phyloP scores from a whole-genome alignment of 2,329 filamentous ascomycete genomes.

The Alternaria rosae region DNA sequence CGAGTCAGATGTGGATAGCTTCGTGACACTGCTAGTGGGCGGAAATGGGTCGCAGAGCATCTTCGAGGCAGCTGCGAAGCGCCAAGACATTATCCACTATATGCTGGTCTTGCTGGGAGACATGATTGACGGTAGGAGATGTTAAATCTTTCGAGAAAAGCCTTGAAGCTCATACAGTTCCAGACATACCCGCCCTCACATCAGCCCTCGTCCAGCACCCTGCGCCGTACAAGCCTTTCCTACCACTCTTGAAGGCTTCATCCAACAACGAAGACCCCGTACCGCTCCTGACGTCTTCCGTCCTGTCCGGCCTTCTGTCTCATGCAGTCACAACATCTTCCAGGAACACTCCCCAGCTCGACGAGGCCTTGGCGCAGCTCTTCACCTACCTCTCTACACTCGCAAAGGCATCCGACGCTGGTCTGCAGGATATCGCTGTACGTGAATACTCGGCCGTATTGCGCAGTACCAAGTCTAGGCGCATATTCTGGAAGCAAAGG shows the following conservation, averaged over 20 bases:
- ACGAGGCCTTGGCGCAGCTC: slow-evolving; percentile 79
- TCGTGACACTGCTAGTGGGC: slow-evolving; percentile 81
- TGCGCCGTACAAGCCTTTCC: slow-evolving; percentile 77
- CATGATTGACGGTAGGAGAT: slow-evolving; percentile 75
- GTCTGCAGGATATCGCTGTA: slow-evolving; percentile 93
- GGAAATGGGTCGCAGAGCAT: slow-evolving; percentile 71
- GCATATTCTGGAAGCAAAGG: slow-evolving; percentile 90
- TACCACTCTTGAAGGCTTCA: slow-evolving; percentile 83
- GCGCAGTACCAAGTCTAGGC: slow-evolving; percentile 74
- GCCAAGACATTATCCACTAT: slow-evolving; percentile 92
- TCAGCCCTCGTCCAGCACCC: slow-evolving; percentile 77
- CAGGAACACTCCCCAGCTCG: slow-evolving; percentile 67
- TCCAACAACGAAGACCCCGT: slow-evolving; percentile 85
- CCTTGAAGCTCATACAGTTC: slow-evolving; percentile 24
- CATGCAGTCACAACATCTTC: slow-evolving; percentile 67
- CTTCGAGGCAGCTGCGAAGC: slow-evolving; percentile 80
- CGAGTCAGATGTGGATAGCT: slow-evolving; percentile 79
- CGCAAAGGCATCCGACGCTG: slow-evolving; percentile 84
- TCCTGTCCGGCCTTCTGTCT: slow-evolving; percentile 81
- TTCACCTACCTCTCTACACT: slow-evolving; percentile 86
- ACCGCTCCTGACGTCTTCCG: slow-evolving; percentile 86
- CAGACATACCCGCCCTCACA: slow-evolving; percentile 81
- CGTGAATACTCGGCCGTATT: slow-evolving; percentile 88
- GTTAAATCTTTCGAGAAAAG: background rate
- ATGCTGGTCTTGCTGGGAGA: slow-evolving; percentile 89